Conservation (phyloP, 768 basidiomycete species). For the Tylopilus sp. region DNA sequence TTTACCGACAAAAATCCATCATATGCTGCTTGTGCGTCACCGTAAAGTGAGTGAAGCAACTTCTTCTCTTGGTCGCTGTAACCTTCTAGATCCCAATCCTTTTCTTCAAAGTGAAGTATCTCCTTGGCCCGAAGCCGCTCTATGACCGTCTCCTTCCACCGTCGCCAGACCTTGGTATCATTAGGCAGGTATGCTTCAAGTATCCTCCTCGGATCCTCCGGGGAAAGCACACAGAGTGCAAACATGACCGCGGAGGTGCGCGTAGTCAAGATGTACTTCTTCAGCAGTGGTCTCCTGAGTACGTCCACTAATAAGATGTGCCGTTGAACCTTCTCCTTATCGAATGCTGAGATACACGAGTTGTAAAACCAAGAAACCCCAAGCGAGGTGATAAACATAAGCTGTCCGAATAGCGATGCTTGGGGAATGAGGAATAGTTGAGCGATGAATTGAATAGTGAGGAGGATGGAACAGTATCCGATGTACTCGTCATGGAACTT, state of each 20-base stretch:
- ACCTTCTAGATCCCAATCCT: slow-evolving; percentile 1
- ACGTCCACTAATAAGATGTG: slow-evolving; percentile 2
- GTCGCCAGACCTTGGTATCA: slow-evolving; percentile 8
- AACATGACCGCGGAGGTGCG: slow-evolving; percentile 5
- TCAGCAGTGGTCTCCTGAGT: neutral
- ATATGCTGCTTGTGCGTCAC: slow-evolving; percentile 1
- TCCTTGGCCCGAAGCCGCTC: neutral
- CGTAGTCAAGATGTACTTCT: slow-evolving; percentile 2
- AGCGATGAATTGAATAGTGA: slow-evolving; percentile 23
- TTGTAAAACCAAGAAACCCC: slow-evolving; percentile 29
- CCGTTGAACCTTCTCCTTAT: slow-evolving; percentile 21
- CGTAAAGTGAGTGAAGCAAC: slow-evolving; percentile 1
- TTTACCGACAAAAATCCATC: neutral
- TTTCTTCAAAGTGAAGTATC: neutral
- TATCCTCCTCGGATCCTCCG: slow-evolving; percentile 5
- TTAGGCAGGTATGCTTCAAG: slow-evolving; percentile 8
- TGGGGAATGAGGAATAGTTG: slow-evolving; percentile 30
- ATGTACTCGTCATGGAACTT: neutral
- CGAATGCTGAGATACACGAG: slow-evolving; percentile 29
- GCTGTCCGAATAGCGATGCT: slow-evolving; percentile 27
- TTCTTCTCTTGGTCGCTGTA: neutral
- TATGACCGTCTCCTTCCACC: slow-evolving; percentile 3
- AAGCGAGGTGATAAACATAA: slow-evolving; percentile 27
- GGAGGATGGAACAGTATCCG: slow-evolving; percentile 18
- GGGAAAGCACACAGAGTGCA: slow-evolving; percentile 3